These are phyloP conservation scores for Dacryopinax primogenitus DNA, from an alignment of 768 basidiomycete species.

Conservation along the genomic window DNA sequence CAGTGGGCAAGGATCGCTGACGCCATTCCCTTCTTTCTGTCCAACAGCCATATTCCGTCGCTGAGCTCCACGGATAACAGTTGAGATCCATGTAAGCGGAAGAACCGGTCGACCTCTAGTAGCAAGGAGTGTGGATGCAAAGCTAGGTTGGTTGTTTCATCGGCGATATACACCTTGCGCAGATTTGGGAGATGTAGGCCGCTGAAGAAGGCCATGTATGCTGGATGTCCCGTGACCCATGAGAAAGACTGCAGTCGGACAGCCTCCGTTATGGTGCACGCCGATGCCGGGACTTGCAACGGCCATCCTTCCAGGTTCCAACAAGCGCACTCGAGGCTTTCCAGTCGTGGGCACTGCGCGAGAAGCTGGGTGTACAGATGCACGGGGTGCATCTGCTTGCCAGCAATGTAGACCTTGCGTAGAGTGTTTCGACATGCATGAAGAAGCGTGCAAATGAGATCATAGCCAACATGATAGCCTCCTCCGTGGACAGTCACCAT, in stretches of 20 bases:
- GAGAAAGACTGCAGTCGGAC: neutral
- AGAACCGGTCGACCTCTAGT: neutral
- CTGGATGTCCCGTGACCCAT: neutral
- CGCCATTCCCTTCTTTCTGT: neutral
- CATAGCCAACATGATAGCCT: neutral
- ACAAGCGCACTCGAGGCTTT: neutral
- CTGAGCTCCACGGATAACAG: neutral
- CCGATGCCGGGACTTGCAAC: neutral
- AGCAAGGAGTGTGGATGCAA: neutral
- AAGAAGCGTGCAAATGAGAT: neutral
- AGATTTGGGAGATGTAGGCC: neutral
- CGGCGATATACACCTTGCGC: neutral
- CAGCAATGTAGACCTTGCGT: neutral
- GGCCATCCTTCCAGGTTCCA: neutral
- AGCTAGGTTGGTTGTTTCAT: neutral
- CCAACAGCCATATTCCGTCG: neutral
- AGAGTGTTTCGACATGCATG: neutral
- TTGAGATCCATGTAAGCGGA: neutral
- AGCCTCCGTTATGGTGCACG: neutral
- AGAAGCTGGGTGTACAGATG: neutral
- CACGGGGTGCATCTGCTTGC: neutral
- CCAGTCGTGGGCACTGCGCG: neutral
- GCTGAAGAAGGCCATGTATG: neutral
- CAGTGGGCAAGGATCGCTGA: neutral
- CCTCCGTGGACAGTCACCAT: neutral